Percentiles rank a stretch among this genome's conserved stretches.
Conservation (phyloP, 2,329 filamentous ascomycete genomes). For the Phaeosphaeria sp. region DNA sequence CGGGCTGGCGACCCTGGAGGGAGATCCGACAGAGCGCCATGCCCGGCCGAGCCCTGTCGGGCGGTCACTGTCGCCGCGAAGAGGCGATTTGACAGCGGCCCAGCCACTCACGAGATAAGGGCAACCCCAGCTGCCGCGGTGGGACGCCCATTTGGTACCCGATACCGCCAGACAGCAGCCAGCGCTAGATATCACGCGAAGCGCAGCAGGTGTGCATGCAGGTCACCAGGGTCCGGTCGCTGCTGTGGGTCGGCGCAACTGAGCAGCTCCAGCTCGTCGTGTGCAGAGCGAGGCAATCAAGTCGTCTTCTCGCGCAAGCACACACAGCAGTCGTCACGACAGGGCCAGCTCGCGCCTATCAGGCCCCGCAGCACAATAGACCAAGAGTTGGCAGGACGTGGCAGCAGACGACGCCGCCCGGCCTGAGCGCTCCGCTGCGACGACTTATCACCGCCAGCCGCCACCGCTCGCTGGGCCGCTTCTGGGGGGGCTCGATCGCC, state of each 20-base stretch:
- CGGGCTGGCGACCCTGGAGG: conserved; percentile 5
- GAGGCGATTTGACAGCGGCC: conserved; percentile 9
- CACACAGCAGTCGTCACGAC: conserved; percentile 5
- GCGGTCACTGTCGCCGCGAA: conserved; percentile 13
- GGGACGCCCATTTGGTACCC: conserved; percentile 3
- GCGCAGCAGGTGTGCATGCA: conserved; percentile 16
- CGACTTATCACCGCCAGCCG: conserved; percentile 24
- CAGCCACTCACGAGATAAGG: conserved; percentile 20
- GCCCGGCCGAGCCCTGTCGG: conserved; percentile 6
- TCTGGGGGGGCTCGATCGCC: conserved; percentile 11
- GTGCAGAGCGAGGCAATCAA: conserved; percentile 1
- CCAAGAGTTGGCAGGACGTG: conserved; percentile 23
- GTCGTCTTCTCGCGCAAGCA: not conserved
- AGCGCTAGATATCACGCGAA: conserved; percentile 14
- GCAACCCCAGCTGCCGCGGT: conserved; percentile 9
- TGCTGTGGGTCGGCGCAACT: conserved; percentile 1
- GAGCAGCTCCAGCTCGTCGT: not conserved
- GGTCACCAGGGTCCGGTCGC: conserved; percentile 15
- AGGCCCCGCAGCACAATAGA: conserved; percentile 4
- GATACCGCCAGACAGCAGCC: conserved; percentile 11
- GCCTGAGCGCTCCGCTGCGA: conserved; percentile 4
- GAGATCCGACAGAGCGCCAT: conserved; percentile 6
- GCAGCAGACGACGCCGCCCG: conserved; percentile 14
- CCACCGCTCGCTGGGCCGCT: conserved; percentile 26
- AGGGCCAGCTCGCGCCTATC: conserved; percentile 15